Base-by-base conservation (phyloP, 768 basidiomycete genomes). In the Boletales sp. region DNA sequence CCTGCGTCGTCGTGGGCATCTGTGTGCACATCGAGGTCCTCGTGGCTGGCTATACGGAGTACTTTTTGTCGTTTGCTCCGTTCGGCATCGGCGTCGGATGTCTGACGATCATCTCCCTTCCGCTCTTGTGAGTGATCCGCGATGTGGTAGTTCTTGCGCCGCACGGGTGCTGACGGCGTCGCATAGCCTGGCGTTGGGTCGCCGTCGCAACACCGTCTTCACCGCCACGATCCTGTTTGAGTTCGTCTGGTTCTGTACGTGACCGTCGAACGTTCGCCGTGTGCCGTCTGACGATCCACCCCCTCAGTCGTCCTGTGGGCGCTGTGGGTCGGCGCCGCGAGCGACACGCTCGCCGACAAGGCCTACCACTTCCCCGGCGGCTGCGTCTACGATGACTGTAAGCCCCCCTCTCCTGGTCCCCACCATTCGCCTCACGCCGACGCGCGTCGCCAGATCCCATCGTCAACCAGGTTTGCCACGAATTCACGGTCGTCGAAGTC, bases 221-320 rank as follows among this genome's bases (percentile, higher is more conserved):
- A 56, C 58, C 2, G 61, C 63, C 2, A 60, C 40, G 50, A 38
- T 67, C 8, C 12, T 56, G n/a, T 65, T 65, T 11, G 58, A 68
- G 51, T 42, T 58, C 24, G n/a, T 54, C 17, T 68, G 55, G 65
- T 56, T 60, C 46, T 52, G 65, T 66, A 29, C 39, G 60, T 64
- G 9, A 41, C n/a, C 13, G 2, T 6, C 14, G 5, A 15, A 32
- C 24, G 10, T 13, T 10, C 1, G 5, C 4, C 34, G 19, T 35
- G 36, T 5, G n/a, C 4, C 35, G 7, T 41, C 46, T 51, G 45
- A 50, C 36, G n/a, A 21, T 21, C 21, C 21, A 21, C 21, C 21
- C 21, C 21, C 21, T 4, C 21, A 60, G 65, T 61, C 10, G 0
- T 59, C 11, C 40, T 69, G 42, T 65, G 62, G 62, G 5, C 54